Evolutionary conservation across 2,329 filamentous ascomycete species (phyloP), one percentile per base, ranked within the genome.

Genomic region (Curvularia hawaiiensis): DNA sequence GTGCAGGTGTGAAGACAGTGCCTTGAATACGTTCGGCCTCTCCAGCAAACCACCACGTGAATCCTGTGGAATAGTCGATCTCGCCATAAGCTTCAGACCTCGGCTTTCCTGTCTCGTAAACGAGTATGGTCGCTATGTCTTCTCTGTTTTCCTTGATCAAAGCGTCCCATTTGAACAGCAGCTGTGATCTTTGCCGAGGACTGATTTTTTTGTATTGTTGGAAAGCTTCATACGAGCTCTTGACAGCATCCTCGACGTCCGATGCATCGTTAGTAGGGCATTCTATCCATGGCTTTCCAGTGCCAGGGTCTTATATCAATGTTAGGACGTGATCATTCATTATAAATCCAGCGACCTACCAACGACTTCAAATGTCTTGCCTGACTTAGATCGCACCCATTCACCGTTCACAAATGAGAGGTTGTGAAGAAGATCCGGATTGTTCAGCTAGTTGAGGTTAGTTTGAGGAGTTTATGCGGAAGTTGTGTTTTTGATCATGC

Each of bases 21-120:
- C 90, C 90, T 26, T 83, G 80, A n/a, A 88, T 82, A 33, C 85
- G 79, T 73, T 88, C 79, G 68, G 84, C 85, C 65, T 88, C 85
- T 3, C 85, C 85, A 8, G 81, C 79, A 66, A 84, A 84, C 82
- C 82, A 84, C 82, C 82, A 84, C 1, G 80, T 82, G 65, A 84
- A 84, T 6, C 82, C 81, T 28, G 80, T 73, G 1, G 81, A 79
- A 67, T 84, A 84, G 63, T 83, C 82, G 39, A 84, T 73, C 66
- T 84, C 83, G 28, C 80, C 82, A 52, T 81, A 79, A 4, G 81
- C 77, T 65, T 84, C 82, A 4, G 77, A 73, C 22, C 82, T 73
- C 10, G 83, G 83, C 67, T 84, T 84, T 33, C 83, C 83, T 4
- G 81, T 84, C 70, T 84, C 84, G 61, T 87, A 84, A 0, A 85